phyloP scores from a whole-genome alignment of 257 asterid species.

The Eucommia ulmoides region DNA sequence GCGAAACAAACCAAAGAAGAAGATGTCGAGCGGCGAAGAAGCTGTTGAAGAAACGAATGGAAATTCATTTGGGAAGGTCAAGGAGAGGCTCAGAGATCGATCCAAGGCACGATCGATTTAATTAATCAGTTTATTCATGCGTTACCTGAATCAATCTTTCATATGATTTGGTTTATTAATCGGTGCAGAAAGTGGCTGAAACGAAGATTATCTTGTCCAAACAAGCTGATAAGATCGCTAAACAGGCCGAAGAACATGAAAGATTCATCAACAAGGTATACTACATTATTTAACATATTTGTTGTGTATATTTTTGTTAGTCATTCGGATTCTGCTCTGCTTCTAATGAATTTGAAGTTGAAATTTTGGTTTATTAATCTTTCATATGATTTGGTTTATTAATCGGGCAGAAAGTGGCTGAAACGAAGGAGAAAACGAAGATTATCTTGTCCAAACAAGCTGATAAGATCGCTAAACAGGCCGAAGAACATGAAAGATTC shows the following conservation, averaged over 20 bases:
- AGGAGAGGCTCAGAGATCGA: slow-evolving; percentile 56
- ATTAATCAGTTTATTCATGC: not conserved
- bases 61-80: slow-evolving; percentile 34
- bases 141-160: not conserved
- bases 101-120: slow-evolving; percentile 45
- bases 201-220: slow-evolving; percentile 56
- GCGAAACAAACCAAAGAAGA: too few relatives aligned
- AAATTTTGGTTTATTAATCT: too few relatives aligned
- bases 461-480: slow-evolving; percentile 76
- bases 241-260: slow-evolving; percentile 93
- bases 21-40: slow-evolving; percentile 51
- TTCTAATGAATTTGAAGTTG: too few relatives aligned
- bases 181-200: slow-evolving; percentile 66
- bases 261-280: slow-evolving; percentile 77
- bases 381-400: too few relatives aligned
- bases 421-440: slow-evolving; percentile 77
- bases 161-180: not conserved
- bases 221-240: slow-evolving; percentile 71
- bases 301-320: not conserved
- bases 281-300: not conserved
- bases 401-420: slow-evolving; percentile 91
- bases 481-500: slow-evolving; percentile 90
- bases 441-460: slow-evolving; percentile 47
- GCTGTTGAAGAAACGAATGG: slow-evolving; percentile 39
- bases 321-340: too few relatives aligned